phyloP scores from a whole-genome alignment of 805 yeast genomes.

The Yueomyces sinensis region DNA sequence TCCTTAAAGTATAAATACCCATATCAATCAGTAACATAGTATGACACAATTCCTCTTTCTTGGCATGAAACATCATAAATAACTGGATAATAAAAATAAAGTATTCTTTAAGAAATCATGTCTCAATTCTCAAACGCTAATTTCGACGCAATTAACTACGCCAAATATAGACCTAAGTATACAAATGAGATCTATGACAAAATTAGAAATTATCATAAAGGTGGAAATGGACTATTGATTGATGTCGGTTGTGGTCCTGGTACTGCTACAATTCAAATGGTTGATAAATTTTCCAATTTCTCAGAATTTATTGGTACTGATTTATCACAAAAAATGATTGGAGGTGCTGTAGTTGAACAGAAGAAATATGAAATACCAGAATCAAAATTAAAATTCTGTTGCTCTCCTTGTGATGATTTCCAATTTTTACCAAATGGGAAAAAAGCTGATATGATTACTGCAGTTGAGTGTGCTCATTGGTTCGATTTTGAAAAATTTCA shows the following conservation, averaged over 20 bases:
- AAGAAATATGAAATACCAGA: neutral
- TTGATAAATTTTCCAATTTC: neutral
- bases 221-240: slow-evolving; percentile 20
- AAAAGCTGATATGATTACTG: slow-evolving; percentile 48
- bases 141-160: neutral
- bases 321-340: neutral
- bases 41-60: too few relatives aligned
- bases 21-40: too few relatives aligned
- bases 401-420: neutral
- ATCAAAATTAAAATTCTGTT: neutral
- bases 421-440: too few relatives aligned
- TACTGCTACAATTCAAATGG: slow-evolving; percentile 12
- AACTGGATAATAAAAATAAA: too few relatives aligned
- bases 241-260: slow-evolving; percentile 68
- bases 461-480: slow-evolving; percentile 87
- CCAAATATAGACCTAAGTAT: slow-evolving; percentile 35
- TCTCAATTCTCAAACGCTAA: neutral
- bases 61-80: neutral
- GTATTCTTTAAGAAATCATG: neutral
- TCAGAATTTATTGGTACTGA: neutral
- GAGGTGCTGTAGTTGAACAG: neutral
- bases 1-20: neutral
- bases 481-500: slow-evolving; percentile 44
- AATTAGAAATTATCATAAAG: slow-evolving; percentile 28
- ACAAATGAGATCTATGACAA: slow-evolving; percentile 36